These are phyloP conservation scores for Phytopythium litorale DNA, from an alignment of 352 stramenopile species.

Conservation along the genomic window DNA sequence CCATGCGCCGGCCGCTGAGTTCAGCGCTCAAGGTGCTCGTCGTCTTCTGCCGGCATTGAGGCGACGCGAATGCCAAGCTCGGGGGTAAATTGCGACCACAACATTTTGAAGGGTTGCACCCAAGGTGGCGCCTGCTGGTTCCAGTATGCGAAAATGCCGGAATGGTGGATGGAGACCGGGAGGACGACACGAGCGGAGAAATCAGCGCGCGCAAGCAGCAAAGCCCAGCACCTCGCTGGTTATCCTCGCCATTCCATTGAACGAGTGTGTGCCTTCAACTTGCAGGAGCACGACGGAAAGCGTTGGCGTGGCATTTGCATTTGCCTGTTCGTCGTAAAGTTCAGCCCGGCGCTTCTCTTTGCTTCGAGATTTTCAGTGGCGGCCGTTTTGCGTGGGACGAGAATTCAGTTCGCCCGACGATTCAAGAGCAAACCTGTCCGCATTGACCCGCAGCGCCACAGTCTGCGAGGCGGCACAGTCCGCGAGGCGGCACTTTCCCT, in stretches of 20 bases:
- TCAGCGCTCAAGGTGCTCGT: too few relatives aligned
- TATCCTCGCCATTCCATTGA: too few relatives aligned
- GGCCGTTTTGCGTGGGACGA: not conserved
- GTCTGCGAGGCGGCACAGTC: too few relatives aligned
- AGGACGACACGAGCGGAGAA: not conserved
- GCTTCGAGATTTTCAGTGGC: not conserved
- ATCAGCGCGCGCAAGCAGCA: conserved; percentile 4
- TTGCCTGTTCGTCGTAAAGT: not conserved
- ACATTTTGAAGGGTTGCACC: not conserved
- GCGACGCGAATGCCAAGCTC: too few relatives aligned
- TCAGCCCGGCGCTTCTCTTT: not conserved
- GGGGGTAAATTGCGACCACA: not conserved
- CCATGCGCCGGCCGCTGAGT: too few relatives aligned
- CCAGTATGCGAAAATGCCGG: not conserved
- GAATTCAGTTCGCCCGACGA: not conserved
- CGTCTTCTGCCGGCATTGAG: too few relatives aligned
- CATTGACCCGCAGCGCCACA: too few relatives aligned
- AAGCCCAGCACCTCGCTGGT: not conserved
- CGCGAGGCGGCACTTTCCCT: too few relatives aligned
- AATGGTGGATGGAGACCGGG: not conserved
- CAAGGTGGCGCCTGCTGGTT: not conserved
- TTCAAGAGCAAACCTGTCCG: not conserved
- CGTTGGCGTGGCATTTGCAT: too few relatives aligned
- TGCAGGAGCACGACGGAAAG: too few relatives aligned
- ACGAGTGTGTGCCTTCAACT: too few relatives aligned